Conservation (phyloP, 768 basidiomycete species). For the Suillus sp. region DNA sequence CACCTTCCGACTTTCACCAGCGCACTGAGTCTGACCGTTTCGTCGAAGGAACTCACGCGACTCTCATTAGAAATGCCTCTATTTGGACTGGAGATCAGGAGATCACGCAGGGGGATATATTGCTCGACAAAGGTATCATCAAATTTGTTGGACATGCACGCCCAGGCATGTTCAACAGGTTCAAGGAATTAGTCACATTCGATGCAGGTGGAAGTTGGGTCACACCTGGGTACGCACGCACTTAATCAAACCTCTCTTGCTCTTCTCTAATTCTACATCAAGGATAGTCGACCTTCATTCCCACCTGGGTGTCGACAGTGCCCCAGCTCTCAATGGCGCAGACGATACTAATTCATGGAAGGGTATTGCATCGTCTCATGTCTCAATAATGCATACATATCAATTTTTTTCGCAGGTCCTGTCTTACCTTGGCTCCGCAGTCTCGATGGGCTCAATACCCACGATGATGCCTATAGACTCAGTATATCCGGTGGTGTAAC, state of each 20-base stretch:
- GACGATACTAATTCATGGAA: conserved; percentile 65
- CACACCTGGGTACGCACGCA: conserved; percentile 58
- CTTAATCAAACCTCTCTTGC: conserved; percentile 14
- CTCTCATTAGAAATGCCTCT: conserved; percentile 49
- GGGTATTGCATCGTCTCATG: conserved; percentile 28
- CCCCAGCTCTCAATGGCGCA: conserved; percentile 54
- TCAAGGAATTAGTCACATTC: conserved; percentile 51
- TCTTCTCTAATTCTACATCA: conserved; percentile 23
- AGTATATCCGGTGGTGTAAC: conserved; percentile 90
- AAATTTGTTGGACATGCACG: conserved; percentile 45
- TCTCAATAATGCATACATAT: neutral
- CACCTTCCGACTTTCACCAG: conserved; percentile 35
- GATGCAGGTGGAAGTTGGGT: conserved; percentile 69
- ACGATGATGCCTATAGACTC: conserved; percentile 73
- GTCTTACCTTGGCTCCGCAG: conserved; percentile 78
- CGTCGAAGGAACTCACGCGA: conserved; percentile 39
- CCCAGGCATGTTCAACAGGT: conserved; percentile 33
- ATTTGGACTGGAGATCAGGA: conserved; percentile 52
- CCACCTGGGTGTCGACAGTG: conserved; percentile 72
- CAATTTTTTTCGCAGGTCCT: conserved; percentile 39
- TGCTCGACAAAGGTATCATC: conserved; percentile 42
- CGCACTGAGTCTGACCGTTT: conserved; percentile 42
- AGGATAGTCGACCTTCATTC: conserved; percentile 73
- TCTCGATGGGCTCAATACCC: conserved; percentile 85
- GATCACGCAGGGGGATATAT: conserved; percentile 40